phyloP scores from a whole-genome alignment of 345 rosid species.

The Heritiera fomes region DNA sequence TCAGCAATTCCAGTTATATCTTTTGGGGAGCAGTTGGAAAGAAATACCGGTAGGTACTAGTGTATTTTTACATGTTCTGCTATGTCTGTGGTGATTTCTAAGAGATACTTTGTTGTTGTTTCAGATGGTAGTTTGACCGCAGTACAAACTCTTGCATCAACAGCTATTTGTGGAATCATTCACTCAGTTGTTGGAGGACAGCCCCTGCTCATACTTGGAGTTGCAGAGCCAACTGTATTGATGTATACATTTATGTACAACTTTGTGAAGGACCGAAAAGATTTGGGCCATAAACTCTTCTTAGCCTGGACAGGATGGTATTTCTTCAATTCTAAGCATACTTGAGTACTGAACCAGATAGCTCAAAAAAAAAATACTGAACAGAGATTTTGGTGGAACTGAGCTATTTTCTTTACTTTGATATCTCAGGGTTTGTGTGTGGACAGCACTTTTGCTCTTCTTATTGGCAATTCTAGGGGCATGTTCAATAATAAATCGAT shows the following conservation, averaged over 20 bases:
- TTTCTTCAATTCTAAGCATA: not conserved
- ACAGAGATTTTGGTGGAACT: conserved; percentile 15
- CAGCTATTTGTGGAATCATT: conserved; percentile 77
- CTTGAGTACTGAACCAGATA: not conserved
- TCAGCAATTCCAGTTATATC: conserved; percentile 88
- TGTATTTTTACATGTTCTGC: not conserved
- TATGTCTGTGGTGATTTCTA: conserved; percentile 14
- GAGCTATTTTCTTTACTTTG: conserved; percentile 9
- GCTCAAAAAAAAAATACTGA: not conserved
- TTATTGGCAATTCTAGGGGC: conserved; percentile 63
- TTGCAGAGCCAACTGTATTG: conserved; percentile 85
- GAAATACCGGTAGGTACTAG: conserved; percentile 56
- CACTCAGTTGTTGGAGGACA: conserved; percentile 87
- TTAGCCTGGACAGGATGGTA: conserved; percentile 94
- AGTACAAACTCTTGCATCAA: conserved; percentile 71
- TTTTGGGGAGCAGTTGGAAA: conserved; percentile 79
- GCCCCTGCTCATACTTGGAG: conserved; percentile 76
- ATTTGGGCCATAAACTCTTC: conserved; percentile 62
- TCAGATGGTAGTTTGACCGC: conserved; percentile 79
- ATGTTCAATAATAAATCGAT: conserved; percentile 64
- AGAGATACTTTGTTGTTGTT: not conserved
- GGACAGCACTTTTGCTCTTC: conserved; percentile 80
- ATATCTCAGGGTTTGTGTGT: conserved; percentile 76
- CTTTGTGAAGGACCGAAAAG: conserved; percentile 64
- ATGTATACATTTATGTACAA: conserved; percentile 75